A percentile compares a stretch with the other conserved stretches of the same genome.
Conservation (phyloP, 805 yeast species). For the Candida qinlingensis region DNA sequence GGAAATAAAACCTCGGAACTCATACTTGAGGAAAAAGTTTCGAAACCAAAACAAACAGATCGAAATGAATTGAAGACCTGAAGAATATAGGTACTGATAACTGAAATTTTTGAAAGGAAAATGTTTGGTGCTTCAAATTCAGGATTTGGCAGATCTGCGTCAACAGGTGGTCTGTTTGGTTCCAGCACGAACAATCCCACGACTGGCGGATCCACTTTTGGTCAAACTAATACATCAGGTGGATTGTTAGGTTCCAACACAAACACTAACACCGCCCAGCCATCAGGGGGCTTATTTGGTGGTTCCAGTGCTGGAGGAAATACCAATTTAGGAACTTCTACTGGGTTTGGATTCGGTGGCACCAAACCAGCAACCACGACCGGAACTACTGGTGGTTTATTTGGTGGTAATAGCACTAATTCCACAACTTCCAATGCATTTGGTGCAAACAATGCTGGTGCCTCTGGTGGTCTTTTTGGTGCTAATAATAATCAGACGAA, state of each 20-base stretch:
- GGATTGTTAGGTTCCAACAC: slow-evolving; percentile 9
- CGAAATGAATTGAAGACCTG: neutral
- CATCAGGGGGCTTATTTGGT: slow-evolving; percentile 31
- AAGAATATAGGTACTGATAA: no score
- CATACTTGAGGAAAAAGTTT: neutral
- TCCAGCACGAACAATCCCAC: slow-evolving; percentile 15
- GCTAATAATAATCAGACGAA: slow-evolving; percentile 16
- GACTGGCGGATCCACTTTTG: slow-evolving; percentile 7
- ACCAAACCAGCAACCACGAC: slow-evolving; percentile 12
- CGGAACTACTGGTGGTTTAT: slow-evolving; percentile 28
- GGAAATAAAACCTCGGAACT: neutral
- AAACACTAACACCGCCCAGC: slow-evolving; percentile 7
- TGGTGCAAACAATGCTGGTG: slow-evolving; percentile 12
- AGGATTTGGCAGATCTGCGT: slow-evolving; percentile 20
- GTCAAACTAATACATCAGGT: slow-evolving; percentile 6
- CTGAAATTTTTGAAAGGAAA: neutral
- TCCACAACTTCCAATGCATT: slow-evolving; percentile 2
- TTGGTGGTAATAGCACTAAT: slow-evolving; percentile 18
- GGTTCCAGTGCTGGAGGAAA: slow-evolving; percentile 11
- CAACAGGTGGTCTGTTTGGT: slow-evolving; percentile 22
- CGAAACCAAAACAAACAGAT: neutral
- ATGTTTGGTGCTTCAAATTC: slow-evolving; percentile 19
- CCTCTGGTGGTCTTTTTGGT: slow-evolving; percentile 38
- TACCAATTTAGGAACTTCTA: slow-evolving; percentile 8
- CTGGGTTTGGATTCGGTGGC: slow-evolving; percentile 5